Conservation (phyloP, 108 stramenopile genomes). For the Skeletonema potamos region DNA sequence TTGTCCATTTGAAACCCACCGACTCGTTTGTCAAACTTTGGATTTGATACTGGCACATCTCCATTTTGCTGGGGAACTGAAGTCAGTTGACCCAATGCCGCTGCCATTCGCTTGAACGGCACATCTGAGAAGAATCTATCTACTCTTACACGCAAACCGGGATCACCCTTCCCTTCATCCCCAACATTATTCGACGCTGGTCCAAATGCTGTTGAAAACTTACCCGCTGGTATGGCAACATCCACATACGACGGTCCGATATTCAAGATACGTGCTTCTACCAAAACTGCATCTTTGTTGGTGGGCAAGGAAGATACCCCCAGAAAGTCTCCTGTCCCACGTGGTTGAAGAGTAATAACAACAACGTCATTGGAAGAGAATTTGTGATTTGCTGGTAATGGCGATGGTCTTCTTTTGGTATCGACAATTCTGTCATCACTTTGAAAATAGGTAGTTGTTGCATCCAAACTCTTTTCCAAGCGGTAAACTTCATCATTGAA, state of each 20-base stretch:
- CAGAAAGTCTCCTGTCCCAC: conserved; percentile 83
- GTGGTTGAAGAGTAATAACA: conserved; percentile 74
- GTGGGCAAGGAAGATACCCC: conserved; percentile 54
- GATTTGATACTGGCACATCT: neutral
- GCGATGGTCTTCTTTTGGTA: conserved; percentile 3
- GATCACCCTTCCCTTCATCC: conserved; percentile 53
- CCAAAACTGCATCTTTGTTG: conserved; percentile 51
- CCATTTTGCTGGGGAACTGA: conserved; percentile 47
- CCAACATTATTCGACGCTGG: conserved; percentile 75
- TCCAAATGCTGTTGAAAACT: conserved; percentile 76
- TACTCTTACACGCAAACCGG: conserved; percentile 60
- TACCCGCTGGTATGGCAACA: conserved; percentile 66
- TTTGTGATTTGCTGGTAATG: conserved; percentile 75
- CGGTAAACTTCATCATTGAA: conserved; percentile 88
- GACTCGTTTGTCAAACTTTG: conserved; percentile 27
- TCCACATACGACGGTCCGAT: conserved; percentile 80
- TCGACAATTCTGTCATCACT: conserved; percentile 4
- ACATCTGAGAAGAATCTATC: conserved; percentile 86
- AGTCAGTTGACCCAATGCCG: conserved; percentile 70
- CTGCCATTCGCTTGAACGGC: conserved; percentile 84
- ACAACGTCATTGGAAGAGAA: conserved; percentile 83
- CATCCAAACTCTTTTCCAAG: conserved; percentile 70
- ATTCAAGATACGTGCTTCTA: conserved; percentile 72
- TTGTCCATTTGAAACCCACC: conserved; percentile 75
- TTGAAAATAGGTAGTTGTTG: conserved; percentile 54